Evolutionary conservation across 2,329 filamentous ascomycete species (phyloP).

Genomic region (Pseudogymnoascus sp.): DNA sequence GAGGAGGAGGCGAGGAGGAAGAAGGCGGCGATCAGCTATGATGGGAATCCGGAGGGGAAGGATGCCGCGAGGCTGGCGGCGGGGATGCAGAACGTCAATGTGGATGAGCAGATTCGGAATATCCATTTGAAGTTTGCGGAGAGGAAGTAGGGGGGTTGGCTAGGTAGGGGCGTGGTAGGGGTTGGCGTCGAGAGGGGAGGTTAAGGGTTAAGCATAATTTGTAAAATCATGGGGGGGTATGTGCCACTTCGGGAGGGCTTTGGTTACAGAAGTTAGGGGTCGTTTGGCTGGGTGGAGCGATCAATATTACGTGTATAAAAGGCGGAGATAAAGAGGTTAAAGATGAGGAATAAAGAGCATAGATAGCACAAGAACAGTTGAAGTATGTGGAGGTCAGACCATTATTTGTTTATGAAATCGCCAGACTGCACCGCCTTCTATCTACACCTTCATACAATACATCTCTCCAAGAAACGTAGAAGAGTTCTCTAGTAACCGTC

Average conservation of each 20-base stretch:
- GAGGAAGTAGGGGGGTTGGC: constrained; percentile 19
- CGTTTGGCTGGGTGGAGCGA: background rate
- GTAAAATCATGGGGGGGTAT: background rate
- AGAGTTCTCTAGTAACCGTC: constrained; percentile 55
- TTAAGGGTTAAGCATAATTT: background rate
- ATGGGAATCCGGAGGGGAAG: constrained; percentile 55
- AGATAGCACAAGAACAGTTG: background rate
- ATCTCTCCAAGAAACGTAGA: background rate
- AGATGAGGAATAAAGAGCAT: background rate
- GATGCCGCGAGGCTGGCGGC: constrained; percentile 39
- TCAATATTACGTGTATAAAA: constrained; percentile 8
- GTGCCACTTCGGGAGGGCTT: background rate
- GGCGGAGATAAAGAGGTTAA: background rate
- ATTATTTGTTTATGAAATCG: constrained; percentile 6
- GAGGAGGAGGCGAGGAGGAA: constrained; percentile 71
- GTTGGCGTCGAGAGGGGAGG: background rate
- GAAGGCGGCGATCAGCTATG: constrained; percentile 61
- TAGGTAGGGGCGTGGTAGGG: background rate
- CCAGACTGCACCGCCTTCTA: background rate
- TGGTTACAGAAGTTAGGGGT: background rate
- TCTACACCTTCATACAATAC: constrained; percentile 7
- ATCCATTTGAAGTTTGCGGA: constrained; percentile 50
- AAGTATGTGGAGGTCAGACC: background rate
- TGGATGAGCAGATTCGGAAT: constrained; percentile 75
- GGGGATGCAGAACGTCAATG: constrained; percentile 61